These are phyloP conservation scores for Scenedesmus sp. DNA, from an alignment of 163 green algal genomes.

Conservation along the genomic window DNA sequence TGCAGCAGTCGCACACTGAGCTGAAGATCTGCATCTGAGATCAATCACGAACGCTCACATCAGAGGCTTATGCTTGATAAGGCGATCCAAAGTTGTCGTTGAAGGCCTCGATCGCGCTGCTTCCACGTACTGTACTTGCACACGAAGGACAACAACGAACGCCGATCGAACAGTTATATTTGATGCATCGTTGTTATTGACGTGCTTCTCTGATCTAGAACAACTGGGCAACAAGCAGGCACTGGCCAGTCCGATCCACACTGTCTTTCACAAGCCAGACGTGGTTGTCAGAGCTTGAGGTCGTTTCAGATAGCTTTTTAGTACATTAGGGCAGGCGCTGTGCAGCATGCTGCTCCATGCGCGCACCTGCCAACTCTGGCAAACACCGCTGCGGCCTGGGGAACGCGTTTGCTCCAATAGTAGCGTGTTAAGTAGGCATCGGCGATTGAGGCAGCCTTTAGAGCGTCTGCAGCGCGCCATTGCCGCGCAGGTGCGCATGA, in stretches of 20 bases:
- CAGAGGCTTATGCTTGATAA: no score
- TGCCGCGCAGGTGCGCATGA: neutral
- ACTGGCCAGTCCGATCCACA: neutral
- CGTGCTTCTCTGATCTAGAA: neutral
- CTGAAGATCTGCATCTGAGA: no score
- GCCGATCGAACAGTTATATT: neutral
- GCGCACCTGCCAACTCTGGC: conserved; percentile 5
- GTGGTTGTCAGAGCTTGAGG: neutral
- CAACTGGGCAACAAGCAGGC: neutral
- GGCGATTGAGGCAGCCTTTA: neutral
- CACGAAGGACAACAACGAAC: neutral
- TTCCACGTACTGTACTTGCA: no score
- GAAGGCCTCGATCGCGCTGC: no score
- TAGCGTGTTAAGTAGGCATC: neutral
- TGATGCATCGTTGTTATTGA: no score
- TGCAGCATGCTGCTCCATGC: neutral
- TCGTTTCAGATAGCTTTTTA: neutral
- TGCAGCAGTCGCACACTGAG: no score
- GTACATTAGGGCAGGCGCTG: neutral
- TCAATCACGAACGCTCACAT: no score
- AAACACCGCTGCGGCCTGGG: neutral
- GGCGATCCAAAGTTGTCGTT: no score
- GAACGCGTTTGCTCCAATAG: neutral
- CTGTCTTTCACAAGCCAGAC: neutral
- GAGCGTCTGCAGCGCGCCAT: neutral